A percentile compares a stretch with the other conserved stretches of the same genome.
phyloP scores from a whole-genome alignment of 2,329 filamentous ascomycete genomes.

The Colletotrichum theobromicola region DNA sequence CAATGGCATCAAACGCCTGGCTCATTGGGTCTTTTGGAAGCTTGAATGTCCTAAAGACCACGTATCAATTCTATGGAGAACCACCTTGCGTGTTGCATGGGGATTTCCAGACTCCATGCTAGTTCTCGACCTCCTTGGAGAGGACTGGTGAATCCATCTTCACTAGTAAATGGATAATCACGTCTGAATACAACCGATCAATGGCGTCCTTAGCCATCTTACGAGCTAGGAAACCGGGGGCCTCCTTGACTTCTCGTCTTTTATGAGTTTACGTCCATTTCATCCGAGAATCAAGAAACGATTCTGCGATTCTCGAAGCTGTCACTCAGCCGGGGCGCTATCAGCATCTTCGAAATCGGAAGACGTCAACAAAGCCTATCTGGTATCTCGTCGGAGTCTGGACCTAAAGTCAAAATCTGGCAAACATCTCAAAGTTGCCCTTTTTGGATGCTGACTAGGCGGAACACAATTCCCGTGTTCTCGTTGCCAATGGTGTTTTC shows the following conservation, averaged over 20 bases:
- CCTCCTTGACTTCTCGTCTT: neutral
- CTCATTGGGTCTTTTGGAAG: neutral
- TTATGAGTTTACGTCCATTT: too few relatives aligned
- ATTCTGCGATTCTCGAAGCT: neutral
- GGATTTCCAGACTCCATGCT: too few relatives aligned
- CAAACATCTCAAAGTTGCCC: neutral
- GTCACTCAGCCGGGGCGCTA: neutral
- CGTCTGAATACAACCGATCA: neutral
- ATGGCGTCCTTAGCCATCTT: rapidly evolving
- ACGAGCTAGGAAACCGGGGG: rapidly evolving
- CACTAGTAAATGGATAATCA: neutral
- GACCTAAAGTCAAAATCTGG: neutral
- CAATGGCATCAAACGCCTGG: too few relatives aligned
- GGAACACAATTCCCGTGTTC: neutral
- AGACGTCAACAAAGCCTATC: neutral
- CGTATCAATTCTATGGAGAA: neutral
- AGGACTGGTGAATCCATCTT: neutral
- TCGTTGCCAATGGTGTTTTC: neutral
- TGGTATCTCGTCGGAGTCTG: neutral
- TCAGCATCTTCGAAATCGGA: neutral
- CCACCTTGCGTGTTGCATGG: neutral
- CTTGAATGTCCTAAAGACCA: neutral
- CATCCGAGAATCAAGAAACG: too few relatives aligned
- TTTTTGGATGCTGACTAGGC: neutral
- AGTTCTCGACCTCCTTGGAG: neutral